Evolutionary conservation across 148 eudicot species (phyloP).

Genomic region (Rheum nobile): DNA sequence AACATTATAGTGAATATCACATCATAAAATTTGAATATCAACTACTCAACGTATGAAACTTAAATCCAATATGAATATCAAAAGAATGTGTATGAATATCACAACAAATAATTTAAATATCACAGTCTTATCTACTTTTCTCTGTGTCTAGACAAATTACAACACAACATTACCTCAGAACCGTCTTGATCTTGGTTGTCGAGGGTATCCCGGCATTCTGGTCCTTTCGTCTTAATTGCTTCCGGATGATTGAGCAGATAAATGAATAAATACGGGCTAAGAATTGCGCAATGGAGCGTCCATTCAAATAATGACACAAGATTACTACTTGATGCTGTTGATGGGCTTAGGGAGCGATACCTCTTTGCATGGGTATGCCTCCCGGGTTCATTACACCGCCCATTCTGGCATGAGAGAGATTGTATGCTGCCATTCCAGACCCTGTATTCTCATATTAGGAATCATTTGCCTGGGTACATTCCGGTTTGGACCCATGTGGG

Average conservation of each 20-base stretch:
- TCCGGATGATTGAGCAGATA: too few relatives aligned
- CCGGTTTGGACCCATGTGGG: slow-evolving; percentile 61
- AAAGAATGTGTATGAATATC: too few relatives aligned
- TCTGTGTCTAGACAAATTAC: background rate
- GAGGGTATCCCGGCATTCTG: slow-evolving; percentile 83
- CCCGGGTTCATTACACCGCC: slow-evolving; percentile 70
- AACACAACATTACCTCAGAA: slow-evolving; percentile 39
- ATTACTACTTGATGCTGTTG: slow-evolving; percentile 72
- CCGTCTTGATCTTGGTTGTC: slow-evolving; percentile 87
- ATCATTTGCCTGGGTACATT: slow-evolving; percentile 61
- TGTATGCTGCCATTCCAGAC: slow-evolving; percentile 76
- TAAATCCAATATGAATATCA: too few relatives aligned
- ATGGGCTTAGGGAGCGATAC: slow-evolving; percentile 70
- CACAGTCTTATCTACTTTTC: background rate
- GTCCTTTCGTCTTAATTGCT: slow-evolving; percentile 88
- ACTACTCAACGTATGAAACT: too few relatives aligned
- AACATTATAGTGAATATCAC: too few relatives aligned
- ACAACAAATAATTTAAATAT: too few relatives aligned
- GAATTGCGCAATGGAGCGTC: background rate
- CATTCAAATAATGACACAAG: background rate
- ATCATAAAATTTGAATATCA: too few relatives aligned
- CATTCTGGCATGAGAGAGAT: slow-evolving; percentile 81
- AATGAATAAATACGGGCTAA: too few relatives aligned
- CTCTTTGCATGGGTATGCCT: slow-evolving; percentile 78
- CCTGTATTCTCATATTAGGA: slow-evolving; percentile 83